A percentile compares a stretch with the other conserved stretches of the same genome.
These are phyloP conservation scores for Cryptococcus amylolentus DNA, from an alignment of 1,284 basidiomycete genomes.

Conservation along the genomic window DNA sequence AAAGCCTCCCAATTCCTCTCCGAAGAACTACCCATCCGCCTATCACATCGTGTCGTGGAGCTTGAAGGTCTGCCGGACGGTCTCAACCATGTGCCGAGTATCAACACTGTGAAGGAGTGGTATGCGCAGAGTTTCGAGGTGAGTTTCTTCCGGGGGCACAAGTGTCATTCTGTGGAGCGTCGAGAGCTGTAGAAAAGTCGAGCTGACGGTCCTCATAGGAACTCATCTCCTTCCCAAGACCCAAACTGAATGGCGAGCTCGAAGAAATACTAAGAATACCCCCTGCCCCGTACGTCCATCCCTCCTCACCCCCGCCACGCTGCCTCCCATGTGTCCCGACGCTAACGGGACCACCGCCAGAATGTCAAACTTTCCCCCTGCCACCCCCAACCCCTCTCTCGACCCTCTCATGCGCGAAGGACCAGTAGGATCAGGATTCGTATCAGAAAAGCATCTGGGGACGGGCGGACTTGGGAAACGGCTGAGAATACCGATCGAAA, in stretches of 20 bases:
- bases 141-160: conserved; percentile 28
- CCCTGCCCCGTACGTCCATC: conserved; percentile 43
- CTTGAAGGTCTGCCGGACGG: conserved; percentile 92
- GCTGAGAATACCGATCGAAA: conserved; percentile 48
- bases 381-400: conserved; percentile 49
- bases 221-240: conserved; percentile 75
- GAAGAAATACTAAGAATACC: conserved; percentile 63
- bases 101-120: conserved; percentile 96
- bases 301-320: neutral
- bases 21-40: conserved; percentile 77
- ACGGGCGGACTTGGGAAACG: conserved; percentile 14
- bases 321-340: neutral
- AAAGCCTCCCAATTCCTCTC: conserved; percentile 79
- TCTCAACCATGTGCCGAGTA: conserved; percentile 85
- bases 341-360: neutral
- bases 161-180: neutral
- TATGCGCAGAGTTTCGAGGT: conserved; percentile 98
- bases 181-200: neutral
- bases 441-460: conserved; percentile 13
- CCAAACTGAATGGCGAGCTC: conserved; percentile 65
- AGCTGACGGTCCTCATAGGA: conserved; percentile 60
- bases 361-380: conserved; percentile 26
- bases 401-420: conserved; percentile 46
- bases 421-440: conserved; percentile 22
- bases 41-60: conserved; percentile 95